These are phyloP conservation scores for Daucus carota DNA, from an alignment of 129 eudicot genomes.

Conservation along the genomic window DNA sequence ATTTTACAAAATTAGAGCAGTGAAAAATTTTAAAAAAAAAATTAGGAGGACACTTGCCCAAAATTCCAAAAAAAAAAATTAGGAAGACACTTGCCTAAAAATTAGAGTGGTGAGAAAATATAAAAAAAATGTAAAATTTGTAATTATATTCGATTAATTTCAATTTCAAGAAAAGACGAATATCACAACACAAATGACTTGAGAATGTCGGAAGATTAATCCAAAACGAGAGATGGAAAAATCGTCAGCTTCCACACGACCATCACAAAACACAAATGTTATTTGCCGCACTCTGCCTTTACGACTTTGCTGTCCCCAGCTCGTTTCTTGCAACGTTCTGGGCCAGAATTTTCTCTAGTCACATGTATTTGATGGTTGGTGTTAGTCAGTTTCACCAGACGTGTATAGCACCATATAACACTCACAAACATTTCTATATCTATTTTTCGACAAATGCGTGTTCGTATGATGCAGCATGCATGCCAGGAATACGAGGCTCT, in stretches of 20 bases:
- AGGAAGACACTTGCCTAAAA: too few species aligned
- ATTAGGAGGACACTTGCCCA: too few species aligned
- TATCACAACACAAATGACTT: background rate
- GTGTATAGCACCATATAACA: background rate
- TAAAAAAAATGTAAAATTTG: too few species aligned
- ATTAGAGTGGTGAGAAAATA: too few species aligned
- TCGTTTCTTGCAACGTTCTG: background rate
- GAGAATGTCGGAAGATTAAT: background rate
- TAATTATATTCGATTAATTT: too few species aligned
- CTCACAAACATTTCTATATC: too few species aligned
- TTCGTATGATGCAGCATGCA: background rate
- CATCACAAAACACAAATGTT: background rate
- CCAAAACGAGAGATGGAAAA: background rate
- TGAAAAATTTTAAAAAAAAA: too few species aligned
- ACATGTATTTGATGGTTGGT: background rate
- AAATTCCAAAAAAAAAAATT: too few species aligned
- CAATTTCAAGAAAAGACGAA: background rate
- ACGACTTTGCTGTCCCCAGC: background rate
- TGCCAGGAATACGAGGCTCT: background rate
- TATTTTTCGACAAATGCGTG: background rate
- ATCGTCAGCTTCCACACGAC: background rate
- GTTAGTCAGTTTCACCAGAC: background rate
- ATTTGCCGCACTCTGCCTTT: background rate
- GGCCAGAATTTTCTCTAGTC: background rate
- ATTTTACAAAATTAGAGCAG: too few species aligned